phyloP scores from a whole-genome alignment of 148 eudicot genomes.

The Fagopyrum homotropicum region DNA sequence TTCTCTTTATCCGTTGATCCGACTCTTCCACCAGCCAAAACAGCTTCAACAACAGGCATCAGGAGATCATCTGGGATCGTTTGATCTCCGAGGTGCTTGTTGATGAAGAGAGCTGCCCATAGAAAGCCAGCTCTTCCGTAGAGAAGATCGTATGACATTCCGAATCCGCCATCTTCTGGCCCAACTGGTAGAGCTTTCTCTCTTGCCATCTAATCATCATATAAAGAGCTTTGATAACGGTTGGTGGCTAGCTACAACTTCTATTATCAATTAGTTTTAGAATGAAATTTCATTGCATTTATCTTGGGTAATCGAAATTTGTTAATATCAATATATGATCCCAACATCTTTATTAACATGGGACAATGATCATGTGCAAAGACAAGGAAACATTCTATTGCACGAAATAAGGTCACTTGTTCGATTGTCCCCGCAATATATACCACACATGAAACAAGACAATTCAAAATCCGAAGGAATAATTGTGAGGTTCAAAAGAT shows the following conservation, averaged over 20 bases:
- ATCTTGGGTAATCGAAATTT: too few relatives aligned
- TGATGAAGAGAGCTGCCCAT: constrained; percentile 71
- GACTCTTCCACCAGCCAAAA: constrained; percentile 71
- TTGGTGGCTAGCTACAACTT: too few relatives aligned
- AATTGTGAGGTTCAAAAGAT: neutral
- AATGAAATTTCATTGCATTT: too few relatives aligned
- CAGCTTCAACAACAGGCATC: constrained; percentile 59
- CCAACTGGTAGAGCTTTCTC: constrained; percentile 78
- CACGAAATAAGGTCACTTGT: too few relatives aligned
- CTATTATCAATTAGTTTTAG: too few relatives aligned
- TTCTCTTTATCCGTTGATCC: constrained; percentile 50
- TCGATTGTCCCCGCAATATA: too few relatives aligned
- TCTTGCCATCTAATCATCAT: constrained; percentile 43
- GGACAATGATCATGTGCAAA: too few relatives aligned
- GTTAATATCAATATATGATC: too few relatives aligned
- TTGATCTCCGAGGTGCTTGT: constrained; percentile 48
- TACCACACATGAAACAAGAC: too few relatives aligned
- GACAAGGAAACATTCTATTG: too few relatives aligned
- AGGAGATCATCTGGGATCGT: constrained; percentile 38
- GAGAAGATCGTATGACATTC: constrained; percentile 83
- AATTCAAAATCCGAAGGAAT: neutral
- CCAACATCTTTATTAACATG: too few relatives aligned
- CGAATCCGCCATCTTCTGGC: constrained; percentile 81
- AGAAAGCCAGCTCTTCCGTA: constrained; percentile 77
- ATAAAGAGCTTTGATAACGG: too few relatives aligned